Base-by-base conservation (phyloP, 1,139 yeast species). In the Debaryomycetaceae sp. region DNA sequence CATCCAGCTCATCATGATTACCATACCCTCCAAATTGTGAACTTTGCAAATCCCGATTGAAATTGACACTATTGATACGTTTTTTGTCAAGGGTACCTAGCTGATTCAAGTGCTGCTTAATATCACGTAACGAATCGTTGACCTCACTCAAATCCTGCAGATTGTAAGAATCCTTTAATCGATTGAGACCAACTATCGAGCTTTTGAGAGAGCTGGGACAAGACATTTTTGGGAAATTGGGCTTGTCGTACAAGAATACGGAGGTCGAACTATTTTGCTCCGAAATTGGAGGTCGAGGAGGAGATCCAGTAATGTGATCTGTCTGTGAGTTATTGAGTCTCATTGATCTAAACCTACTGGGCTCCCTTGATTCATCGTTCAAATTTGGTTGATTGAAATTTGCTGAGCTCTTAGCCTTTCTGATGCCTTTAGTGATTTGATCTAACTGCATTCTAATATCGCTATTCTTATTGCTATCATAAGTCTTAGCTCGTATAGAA, bases 121-220 rank as follows among this genome's bases (percentile, higher is more conserved):
- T 22, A 11, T 22, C 26, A 11, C 11, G 26, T 11, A 22, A 22
- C 11, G 26, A 22, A 3, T 22, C 26, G 4, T 22, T 22, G 26
- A 22, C 26, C 11, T 22, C 11, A 22, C 26, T 22, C 11, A 22
- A 8, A 8, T 8, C 26, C 11, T 22, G 26, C 26, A 11, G 7
- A 11, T 8, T 22, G 11, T 22, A 22, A 22, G 26, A 22, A 32
- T 67, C 72, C 42, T 70, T 70, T 28, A 70, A 54, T 30, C 74
- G 45, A 45, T 68, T 70, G 41, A 71, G 58, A 1, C 75, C 75
- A 43, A 70, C 59, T 41, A 57, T 64, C 1, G 75, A 70, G 45
- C 58, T 67, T 11, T 28, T 28, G 4, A 61, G 44, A 5, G 72
- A 62, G 38, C 52, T 60, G 17, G 57, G 50, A 4, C 58, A 52